Percentiles rank a stretch among this genome's conserved stretches.
Conservation (phyloP, 2,329 filamentous ascomycete species). For the Phoma sp. region DNA sequence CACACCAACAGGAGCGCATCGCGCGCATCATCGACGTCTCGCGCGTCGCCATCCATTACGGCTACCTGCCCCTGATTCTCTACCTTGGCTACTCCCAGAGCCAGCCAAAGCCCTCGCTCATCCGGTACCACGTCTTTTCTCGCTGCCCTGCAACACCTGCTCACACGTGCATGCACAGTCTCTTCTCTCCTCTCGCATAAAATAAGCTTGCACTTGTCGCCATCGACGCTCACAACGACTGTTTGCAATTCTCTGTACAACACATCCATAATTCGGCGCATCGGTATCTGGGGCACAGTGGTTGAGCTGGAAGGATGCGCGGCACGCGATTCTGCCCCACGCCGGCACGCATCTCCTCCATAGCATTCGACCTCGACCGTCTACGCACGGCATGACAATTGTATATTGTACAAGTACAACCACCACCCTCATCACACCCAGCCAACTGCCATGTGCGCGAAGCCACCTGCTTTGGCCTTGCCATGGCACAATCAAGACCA, state of each 20-base stretch:
- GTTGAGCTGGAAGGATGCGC: constrained; percentile 14
- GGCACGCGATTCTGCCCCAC: constrained; percentile 4
- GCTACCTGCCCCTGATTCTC: constrained; percentile 94
- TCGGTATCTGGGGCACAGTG: constrained; percentile 24
- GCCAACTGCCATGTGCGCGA: constrained; percentile 17
- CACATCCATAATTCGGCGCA: constrained; percentile 38
- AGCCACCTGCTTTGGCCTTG: constrained; percentile 22
- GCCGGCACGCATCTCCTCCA: constrained; percentile 19
- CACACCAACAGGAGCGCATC: constrained; percentile 81
- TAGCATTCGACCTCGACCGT: constrained; percentile 22
- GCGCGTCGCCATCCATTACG: constrained; percentile 94
- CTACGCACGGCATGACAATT: constrained; percentile 21
- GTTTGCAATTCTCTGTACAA: constrained; percentile 37
- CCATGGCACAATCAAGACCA: not conserved
- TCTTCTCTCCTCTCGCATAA: constrained; percentile 50
- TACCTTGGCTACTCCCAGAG: constrained; percentile 97
- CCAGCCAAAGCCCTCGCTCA: constrained; percentile 83
- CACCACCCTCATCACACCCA: not conserved
- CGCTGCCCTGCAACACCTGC: constrained; percentile 2
- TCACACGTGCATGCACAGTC: constrained; percentile 33
- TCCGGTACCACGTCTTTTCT: constrained; percentile 60
- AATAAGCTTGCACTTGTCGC: constrained; percentile 23
- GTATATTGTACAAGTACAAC: constrained; percentile 32
- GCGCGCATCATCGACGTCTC: constrained; percentile 95
- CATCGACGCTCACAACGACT: constrained; percentile 22